These are phyloP conservation scores for Pichia kluyveri DNA, from an alignment of 805 yeast species.

Conservation along the genomic window DNA sequence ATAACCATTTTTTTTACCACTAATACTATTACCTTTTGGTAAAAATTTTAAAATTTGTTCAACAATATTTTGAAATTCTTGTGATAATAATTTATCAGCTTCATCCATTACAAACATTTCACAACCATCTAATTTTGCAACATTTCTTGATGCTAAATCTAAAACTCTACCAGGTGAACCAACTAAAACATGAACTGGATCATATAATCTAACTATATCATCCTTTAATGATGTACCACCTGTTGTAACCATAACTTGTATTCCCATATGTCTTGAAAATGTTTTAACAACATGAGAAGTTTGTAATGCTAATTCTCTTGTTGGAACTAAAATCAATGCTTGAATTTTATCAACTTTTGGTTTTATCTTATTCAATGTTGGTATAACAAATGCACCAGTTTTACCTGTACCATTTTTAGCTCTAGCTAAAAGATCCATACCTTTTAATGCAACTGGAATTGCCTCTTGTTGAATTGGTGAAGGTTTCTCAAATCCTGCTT, in stretches of 20 bases:
- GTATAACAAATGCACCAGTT: slow-evolving; percentile 95
- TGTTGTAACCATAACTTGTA: slow-evolving; percentile 95
- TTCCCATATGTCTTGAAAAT: slow-evolving; percentile 84
- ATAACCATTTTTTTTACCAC: slow-evolving; percentile 33
- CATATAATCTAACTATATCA: slow-evolving; percentile 87
- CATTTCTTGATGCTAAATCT: slow-evolving; percentile 80
- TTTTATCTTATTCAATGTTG: slow-evolving; percentile 80
- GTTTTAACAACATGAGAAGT: slow-evolving; percentile 97
- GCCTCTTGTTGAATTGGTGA: slow-evolving; percentile 97
- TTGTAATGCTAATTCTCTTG: slow-evolving; percentile 95
- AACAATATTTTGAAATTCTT: slow-evolving; percentile 80
- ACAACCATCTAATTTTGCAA: slow-evolving; percentile 83
- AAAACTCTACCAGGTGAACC: slow-evolving; percentile 98
- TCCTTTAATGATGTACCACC: slow-evolving; percentile 95
- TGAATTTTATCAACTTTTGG: slow-evolving; percentile 81
- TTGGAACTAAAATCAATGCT: slow-evolving; percentile 89
- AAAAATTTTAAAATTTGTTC: slow-evolving; percentile 78
- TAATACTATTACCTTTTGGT: slow-evolving; percentile 37
- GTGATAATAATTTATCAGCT: slow-evolving; percentile 92
- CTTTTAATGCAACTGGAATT: slow-evolving; percentile 90
- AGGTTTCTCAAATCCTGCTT: slow-evolving; percentile 97
- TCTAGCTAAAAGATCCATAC: slow-evolving; percentile 92
- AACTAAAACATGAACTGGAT: slow-evolving; percentile 87
- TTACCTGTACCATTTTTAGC: slow-evolving; percentile 99
- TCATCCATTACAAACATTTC: slow-evolving; percentile 94